Conservation (phyloP, 1,139 yeast species). For the Kluyveromyces marxianus region DNA sequence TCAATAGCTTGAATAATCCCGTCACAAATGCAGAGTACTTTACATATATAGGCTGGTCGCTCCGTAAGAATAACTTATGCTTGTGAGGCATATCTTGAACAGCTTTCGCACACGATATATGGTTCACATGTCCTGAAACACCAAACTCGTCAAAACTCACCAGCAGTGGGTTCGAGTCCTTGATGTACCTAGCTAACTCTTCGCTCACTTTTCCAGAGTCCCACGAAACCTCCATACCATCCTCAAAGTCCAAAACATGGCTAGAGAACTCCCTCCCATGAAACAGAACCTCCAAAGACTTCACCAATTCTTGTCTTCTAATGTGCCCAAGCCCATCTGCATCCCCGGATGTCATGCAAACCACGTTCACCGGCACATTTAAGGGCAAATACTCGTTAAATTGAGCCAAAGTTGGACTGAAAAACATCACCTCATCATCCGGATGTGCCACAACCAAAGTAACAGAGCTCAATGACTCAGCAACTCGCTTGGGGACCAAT, state of each 20-base stretch:
- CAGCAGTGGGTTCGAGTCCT: slow-evolving; percentile 35
- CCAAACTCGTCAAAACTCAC: slow-evolving; percentile 81
- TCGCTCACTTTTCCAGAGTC: slow-evolving; percentile 27
- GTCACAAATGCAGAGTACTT: slow-evolving; percentile 29
- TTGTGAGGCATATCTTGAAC: slow-evolving; percentile 33
- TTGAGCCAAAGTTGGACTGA: slow-evolving; percentile 56
- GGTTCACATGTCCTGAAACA: slow-evolving; percentile 82
- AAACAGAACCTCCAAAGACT: slow-evolving; percentile 54
- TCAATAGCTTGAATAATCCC: slow-evolving; percentile 2
- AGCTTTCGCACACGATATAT: slow-evolving; percentile 58
- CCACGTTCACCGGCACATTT: slow-evolving; percentile 36
- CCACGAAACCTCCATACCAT: slow-evolving; percentile 74
- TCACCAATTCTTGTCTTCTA: slow-evolving; percentile 51
- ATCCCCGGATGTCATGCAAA: slow-evolving; percentile 77
- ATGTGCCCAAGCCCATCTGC: slow-evolving; percentile 63
- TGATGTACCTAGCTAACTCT: slow-evolving; percentile 31
- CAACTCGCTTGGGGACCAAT: slow-evolving; percentile 1
- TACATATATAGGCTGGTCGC: slow-evolving; percentile 4
- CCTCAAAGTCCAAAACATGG: slow-evolving; percentile 45
- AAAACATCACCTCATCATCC: slow-evolving; percentile 98
- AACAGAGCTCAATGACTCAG: slow-evolving; percentile 16
- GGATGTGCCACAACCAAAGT: slow-evolving; percentile 85
- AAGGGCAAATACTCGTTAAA: slow-evolving; percentile 13
- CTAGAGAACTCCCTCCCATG: slow-evolving; percentile 43
- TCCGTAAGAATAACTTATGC: slow-evolving; percentile 4